Base-by-base conservation (phyloP, 352 stramenopile genomes). In the Phytophthora uliginosa region DNA sequence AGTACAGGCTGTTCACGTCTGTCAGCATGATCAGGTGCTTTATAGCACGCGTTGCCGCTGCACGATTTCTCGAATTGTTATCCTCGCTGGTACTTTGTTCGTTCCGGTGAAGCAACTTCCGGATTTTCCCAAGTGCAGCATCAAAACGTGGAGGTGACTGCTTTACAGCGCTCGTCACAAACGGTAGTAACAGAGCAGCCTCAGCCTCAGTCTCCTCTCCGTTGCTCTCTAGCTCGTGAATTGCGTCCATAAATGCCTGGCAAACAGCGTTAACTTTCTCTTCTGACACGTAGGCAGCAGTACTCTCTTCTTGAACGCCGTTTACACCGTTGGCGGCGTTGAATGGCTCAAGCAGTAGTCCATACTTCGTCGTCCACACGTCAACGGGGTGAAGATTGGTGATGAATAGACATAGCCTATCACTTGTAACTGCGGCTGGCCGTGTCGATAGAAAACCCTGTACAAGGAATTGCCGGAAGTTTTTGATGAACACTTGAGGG, bases 21-120 rank as follows among this genome's bases (percentile, higher is more conserved):
- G 87, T 84, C 22, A 95, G 74, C 56, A 95, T 79, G 22, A 91
- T 87, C 15, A 95, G 60, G 38, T 95, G 86, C 59, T 93, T 91
- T n/a, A 94, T 80, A 26, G 82, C 82, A 31, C 83, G 77, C 59
- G 86, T 85, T 56, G 83, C 82, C 17, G 71, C 53, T 5, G 61
- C 17, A 3, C 66, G 68, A 7, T 63, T 28, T 24, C n/a, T 52
- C 45, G 45, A 15, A 52, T 13, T n/a, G 17, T 53, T 13, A 40
- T 40, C 34, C 13, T 65, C 31, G 2, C 13, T 17, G 15, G n/a
- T 5, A 18, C 47, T 53, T 15, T 18, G 47, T 31, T 74, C 26
- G 20, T 22, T 68, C 15, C 15, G 36, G 33, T 66, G 57, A 12
- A 89, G 55, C 3, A 92, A 54, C 13, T 59, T 22, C 52, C 88